Evolutionary conservation across 2,329 filamentous ascomycete genomes (phyloP).

Genomic region (Botryosphaeria dothidea): DNA sequence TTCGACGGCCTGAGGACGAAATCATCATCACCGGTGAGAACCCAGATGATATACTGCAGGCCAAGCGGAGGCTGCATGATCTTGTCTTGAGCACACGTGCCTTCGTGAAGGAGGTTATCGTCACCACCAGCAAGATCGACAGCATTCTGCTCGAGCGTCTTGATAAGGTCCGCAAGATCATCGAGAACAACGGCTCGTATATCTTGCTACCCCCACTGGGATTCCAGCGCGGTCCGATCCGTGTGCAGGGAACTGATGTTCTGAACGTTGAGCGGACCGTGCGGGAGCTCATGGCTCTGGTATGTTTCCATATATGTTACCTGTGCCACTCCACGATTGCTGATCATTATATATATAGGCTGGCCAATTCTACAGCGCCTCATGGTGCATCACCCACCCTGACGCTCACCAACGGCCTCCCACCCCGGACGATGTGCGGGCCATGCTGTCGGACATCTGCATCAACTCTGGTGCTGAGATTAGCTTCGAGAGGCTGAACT

Average conservation of each 20-base stretch:
- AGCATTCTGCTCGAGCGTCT: constrained; percentile 86
- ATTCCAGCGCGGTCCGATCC: constrained; percentile 78
- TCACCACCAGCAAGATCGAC: constrained; percentile 91
- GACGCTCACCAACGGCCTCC: constrained; percentile 65
- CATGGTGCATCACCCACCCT: constrained; percentile 87
- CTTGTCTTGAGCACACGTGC: constrained; percentile 75
- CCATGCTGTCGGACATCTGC: constrained; percentile 94
- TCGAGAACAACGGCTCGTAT: constrained; percentile 94
- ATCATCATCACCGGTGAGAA: constrained; percentile 94
- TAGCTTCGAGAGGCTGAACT: constrained; percentile 90
- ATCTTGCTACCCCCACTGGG: constrained; percentile 89
- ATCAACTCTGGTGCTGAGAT: constrained; percentile 95
- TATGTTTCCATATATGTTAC: constrained; percentile 48
- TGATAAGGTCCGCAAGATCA: constrained; percentile 97
- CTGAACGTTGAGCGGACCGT: constrained; percentile 93
- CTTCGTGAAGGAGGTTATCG: constrained; percentile 83
- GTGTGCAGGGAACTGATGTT: constrained; percentile 90
- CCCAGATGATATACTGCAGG: constrained; percentile 78
- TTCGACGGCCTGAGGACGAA: constrained; percentile 79
- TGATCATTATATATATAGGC: constrained; percentile 55
- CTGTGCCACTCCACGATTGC: constrained; percentile 24
- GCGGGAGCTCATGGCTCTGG: constrained; percentile 90
- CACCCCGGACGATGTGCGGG: constrained; percentile 70
- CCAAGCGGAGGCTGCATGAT: constrained; percentile 90
- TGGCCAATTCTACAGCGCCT: constrained; percentile 95